Percentiles rank a stretch among this genome's conserved stretches.
Evolutionary conservation across 345 rosid species (phyloP).

Genomic region (Mangifera indica): DNA sequence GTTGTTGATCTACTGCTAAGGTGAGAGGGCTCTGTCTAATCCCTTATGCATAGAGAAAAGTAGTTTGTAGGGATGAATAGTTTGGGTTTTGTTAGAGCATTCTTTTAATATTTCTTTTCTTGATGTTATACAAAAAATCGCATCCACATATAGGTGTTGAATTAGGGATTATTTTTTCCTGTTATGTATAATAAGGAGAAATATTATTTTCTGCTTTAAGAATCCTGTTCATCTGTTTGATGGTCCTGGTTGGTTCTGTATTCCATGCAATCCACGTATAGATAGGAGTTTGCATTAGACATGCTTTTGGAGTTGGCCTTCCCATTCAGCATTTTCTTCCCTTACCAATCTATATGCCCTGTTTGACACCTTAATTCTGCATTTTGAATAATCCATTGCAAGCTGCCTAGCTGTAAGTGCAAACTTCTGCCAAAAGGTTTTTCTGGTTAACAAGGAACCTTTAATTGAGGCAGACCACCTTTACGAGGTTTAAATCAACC

Average conservation of each 20-base stretch:
- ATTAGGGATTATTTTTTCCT: constrained; percentile 17
- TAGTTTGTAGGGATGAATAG: constrained; percentile 30
- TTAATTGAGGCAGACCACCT: too few relatives aligned
- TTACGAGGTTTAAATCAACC: too few relatives aligned
- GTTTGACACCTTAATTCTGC: not conserved
- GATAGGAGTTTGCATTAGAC: not conserved
- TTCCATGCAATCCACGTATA: not conserved
- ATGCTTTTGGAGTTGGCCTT: not conserved
- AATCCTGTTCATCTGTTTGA: not conserved
- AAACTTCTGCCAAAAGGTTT: not conserved
- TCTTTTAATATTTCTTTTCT: constrained; percentile 31
- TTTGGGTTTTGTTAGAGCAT: constrained; percentile 37
- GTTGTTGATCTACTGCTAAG: constrained; percentile 15
- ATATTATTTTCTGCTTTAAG: constrained; percentile 1
- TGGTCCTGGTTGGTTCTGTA: not conserved
- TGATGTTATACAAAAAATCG: constrained; percentile 26
- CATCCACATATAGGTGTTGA: constrained; percentile 27
- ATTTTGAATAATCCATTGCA: not conserved
- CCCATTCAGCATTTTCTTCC: not conserved
- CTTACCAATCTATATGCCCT: not conserved
- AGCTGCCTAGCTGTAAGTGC: not conserved
- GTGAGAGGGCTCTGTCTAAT: constrained; percentile 19
- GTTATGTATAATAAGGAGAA: constrained; percentile 29
- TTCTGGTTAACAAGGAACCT: too few relatives aligned
- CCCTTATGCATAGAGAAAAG: constrained; percentile 19